These are phyloP conservation scores for Eucalyptus albens DNA, from an alignment of 345 rosid species.

Conservation along the genomic window DNA sequence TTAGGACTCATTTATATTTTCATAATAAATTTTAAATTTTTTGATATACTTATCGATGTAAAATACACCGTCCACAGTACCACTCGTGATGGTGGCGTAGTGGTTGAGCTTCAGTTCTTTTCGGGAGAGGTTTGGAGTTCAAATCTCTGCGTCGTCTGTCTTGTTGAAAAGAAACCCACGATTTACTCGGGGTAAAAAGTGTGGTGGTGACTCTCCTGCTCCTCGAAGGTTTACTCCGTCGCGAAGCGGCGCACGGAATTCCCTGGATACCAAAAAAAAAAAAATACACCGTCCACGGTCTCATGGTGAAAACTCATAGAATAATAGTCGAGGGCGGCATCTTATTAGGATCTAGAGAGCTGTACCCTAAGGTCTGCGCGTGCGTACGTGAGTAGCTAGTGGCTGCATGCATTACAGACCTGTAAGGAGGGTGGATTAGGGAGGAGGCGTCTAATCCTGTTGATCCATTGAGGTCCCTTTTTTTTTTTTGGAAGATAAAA, in stretches of 20 bases:
- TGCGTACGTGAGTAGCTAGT: not conserved
- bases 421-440: not conserved
- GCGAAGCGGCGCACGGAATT: no score
- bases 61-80: not conserved
- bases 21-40: no score
- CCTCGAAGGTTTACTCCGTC: rapidly evolving
- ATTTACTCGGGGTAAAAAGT: rapidly evolving
- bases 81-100: no score
- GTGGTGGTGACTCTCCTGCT: no score
- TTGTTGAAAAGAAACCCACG: no score
- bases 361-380: not conserved
- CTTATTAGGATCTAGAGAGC: not conserved
- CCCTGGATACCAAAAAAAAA: no score
- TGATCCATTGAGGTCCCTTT: not conserved
- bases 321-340: not conserved
- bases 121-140: no score
- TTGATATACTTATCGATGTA: no score
- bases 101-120: no score
- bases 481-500: no score
- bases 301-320: not conserved
- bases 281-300: not conserved
- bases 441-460: not conserved
- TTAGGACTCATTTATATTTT: no score
- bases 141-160: no score
- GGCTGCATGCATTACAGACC: not conserved